Evolutionary conservation across 2,329 filamentous ascomycete species (phyloP), one percentile per base, ranked within the genome.

Genomic region (Alternaria triticimaculans): DNA sequence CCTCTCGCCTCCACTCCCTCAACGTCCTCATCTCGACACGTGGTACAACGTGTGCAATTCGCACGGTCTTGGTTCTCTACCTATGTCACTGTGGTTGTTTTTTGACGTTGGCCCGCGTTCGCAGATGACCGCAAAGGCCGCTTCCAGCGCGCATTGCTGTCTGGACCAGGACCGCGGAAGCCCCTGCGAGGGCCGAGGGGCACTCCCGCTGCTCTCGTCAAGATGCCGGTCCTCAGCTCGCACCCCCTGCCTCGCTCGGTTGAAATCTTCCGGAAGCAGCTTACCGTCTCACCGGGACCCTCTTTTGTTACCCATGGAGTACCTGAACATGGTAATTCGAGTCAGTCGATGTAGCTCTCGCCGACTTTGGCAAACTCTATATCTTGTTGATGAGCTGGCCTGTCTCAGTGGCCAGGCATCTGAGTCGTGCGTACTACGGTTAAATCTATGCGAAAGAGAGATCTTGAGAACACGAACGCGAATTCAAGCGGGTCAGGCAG

Each of bases 221-320:
- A 58, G 37, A 49, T 60, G 41, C 33, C 33, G 53, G 45, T 56
- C 33, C 44, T 55, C 58, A 60, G 65, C 62, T 64, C 45, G 59
- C 43, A 30, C 55, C 56, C 55, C 54, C 63, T 64, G 62, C 57
- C 56, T 57, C 48, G 57, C 62, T 64, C 59, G 67, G 54, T 46
- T 63, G 56, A 62, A 56, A 66, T 60, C 50, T 43, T 60, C 66
- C 62, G 65, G 59, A 20, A 30, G 21, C 46, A 48, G 56, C 46
- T 55, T 64, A 66, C 65, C 67, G 49, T 43, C 21, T 53, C 21
- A 45, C 50, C 54, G 62, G 65, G 60, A 49, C 55, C 25, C 30
- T 26, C 25, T 49, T 26, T 56, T 21, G 33, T 50, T 45, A 43
- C 33, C 25, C 37, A 56, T 55, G 46, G 44, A 54, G 50, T 55